phyloP scores from a whole-genome alignment of 139 green algal species.

The Chlamydomonas sp. region DNA sequence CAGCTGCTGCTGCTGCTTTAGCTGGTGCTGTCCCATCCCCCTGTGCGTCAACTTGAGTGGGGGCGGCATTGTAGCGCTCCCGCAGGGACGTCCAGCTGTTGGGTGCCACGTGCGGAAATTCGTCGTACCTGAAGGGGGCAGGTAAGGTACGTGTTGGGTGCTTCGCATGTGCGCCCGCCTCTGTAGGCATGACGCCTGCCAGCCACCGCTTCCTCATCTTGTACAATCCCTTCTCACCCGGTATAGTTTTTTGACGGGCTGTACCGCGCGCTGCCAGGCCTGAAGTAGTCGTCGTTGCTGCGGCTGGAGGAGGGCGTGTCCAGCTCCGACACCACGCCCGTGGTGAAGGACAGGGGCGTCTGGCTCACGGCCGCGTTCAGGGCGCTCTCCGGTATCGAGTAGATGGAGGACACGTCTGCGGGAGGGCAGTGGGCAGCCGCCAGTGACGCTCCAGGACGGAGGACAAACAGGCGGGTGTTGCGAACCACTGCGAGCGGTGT shows the following conservation, averaged over 20 bases:
- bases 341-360: slow-evolving; percentile 29
- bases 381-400: slow-evolving; percentile 27
- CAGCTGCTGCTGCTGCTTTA: too few species aligned
- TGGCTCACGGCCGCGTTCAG: not conserved
- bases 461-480: not conserved
- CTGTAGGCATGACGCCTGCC: too few species aligned
- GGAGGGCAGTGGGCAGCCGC: too few species aligned
- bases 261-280: not conserved
- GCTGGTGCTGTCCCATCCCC: too few species aligned
- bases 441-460: too few species aligned
- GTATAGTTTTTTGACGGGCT: too few species aligned
- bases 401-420: slow-evolving; percentile 38
- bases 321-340: slow-evolving; percentile 22
- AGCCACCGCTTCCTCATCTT: too few species aligned
- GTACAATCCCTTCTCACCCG: too few species aligned
- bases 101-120: slow-evolving; percentile 3
- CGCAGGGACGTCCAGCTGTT: slow-evolving; percentile 13
- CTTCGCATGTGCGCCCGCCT: too few species aligned
- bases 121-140: slow-evolving; percentile 1
- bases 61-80: slow-evolving; percentile 1
- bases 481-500: not conserved
- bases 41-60: too few species aligned
- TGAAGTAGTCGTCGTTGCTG: not conserved
- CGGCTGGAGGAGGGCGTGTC: slow-evolving; percentile 17
- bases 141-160: too few species aligned